Evolutionary conservation across 2,329 filamentous ascomycete genomes (phyloP), one percentile per base, ranked within the genome.

Genomic region (Ophiobolus disseminans): DNA sequence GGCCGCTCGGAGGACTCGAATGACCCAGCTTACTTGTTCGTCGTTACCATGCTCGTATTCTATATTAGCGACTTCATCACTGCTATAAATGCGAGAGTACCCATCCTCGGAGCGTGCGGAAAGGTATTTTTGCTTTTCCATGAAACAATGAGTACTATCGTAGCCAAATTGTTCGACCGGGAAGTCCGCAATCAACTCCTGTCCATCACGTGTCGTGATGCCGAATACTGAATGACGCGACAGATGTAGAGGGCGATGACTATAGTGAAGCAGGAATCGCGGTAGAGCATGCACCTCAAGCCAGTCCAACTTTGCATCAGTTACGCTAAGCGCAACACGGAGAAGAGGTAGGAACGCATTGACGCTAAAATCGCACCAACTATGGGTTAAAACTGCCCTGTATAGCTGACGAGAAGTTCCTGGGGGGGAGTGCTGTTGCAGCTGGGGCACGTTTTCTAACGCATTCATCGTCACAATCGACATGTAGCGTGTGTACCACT

Each of bases 131-230:
- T 26, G 1, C 45, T 39, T 38, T 4, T 23, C 13, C n/a, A 5
- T 25, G n/a, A 48, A 34, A 26, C 45, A 43, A 4, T 30, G 14
- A 4, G 14, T 8, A 4, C 8, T 16, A 3, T 19, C 6, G n/a
- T 32, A 45, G 8, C 45, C 45, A 9, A 48, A 41, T 11, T 52
- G 44, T 20, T 48, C 36, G 5, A 45, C 13, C 5, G 36, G 48
- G 17, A 52, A 52, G 22, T 52, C 36, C 1, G 45, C 40, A 9
- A 45, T 28, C n/a, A 40, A 48, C 11, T 40, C 16, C 13, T 48
- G 16, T 16, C 32, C 20, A 8, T 23, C 28, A 9, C 20, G 14
- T 1, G 35, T 30, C 5, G 28, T 52, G n/a, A 48, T 45, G 7
- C 17, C 7, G 20, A 52, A 16, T 2, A 38, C 31, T 3, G 43